Evolutionary conservation across 2,329 filamentous ascomycete genomes (phyloP), one percentile per base, ranked within the genome.

Genomic region (Trichoderma cornu-damae): DNA sequence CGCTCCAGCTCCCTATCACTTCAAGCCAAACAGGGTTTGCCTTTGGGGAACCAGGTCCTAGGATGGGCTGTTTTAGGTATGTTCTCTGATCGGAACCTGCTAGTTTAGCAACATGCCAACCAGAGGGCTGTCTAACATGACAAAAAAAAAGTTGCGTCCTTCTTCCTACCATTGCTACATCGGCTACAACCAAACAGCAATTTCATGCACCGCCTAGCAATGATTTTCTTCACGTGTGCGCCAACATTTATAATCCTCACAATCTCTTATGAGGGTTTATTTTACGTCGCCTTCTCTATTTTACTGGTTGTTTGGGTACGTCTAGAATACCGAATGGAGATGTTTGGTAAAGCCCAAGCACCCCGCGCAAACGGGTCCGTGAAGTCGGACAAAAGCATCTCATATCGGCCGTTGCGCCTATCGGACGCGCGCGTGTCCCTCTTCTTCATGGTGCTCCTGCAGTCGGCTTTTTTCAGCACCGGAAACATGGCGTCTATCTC

Each of bases 401-500:
- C 50, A 40, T 78, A 76, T 74, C 87, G 93, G 40, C 78, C 88
- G 0, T 79, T 97, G 48, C 85, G 81, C 1, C 79, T 97, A 5
- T 82, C 88, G n/a, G 94, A 99, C 69, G 84, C 87, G 3, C 88
- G 95, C 35, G 87, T 96, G 34, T 88, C 90, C 1, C 81, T 99
- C 6, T 97, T 97, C 78, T 96, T 97, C 79, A 87, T 99, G 72
- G 91, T 90, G 64, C 82, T 99, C 37, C 81, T 99, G 5, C 94
- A 99, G 72, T 93, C 92, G 3, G 94, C 88, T 51, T 99, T 99
- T 73, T 99, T 97, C 80, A 90, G 87, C 74, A 97, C 93, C 0
- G 94, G 94, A 62, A 99, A 99, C 74, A 85, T 99, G 58, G 94
- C 94, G 1, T 96, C 93, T 0, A 75, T 99, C 56, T 96, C 92